A percentile compares a stretch with the other conserved stretches of the same genome.
These are phyloP conservation scores for Lactarius pseudohatsudake DNA, from an alignment of 768 basidiomycete genomes.

Conservation along the genomic window DNA sequence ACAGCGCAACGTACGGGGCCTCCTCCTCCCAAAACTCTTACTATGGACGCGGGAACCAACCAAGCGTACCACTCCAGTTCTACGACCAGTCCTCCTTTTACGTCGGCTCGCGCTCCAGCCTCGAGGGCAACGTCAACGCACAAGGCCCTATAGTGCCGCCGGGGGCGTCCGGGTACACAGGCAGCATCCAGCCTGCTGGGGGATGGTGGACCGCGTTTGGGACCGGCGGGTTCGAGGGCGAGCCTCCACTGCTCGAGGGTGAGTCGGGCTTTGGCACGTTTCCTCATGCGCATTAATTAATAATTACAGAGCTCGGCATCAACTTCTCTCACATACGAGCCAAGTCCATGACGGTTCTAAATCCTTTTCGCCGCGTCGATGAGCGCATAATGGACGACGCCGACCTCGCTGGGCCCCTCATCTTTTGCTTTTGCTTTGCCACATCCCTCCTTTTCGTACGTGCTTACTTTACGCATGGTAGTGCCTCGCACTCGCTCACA, in stretches of 20 bases:
- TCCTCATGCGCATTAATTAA: conserved; percentile 9
- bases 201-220: conserved; percentile 97
- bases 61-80: conserved; percentile 69
- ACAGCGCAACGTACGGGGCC: conserved; percentile 56
- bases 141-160: conserved; percentile 54
- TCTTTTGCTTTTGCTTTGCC: conserved; percentile 94
- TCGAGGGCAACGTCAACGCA: conserved; percentile 63
- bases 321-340: conserved; percentile 95
- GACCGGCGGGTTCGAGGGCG: conserved; percentile 92
- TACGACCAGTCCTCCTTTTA: conserved; percentile 68
- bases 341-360: conserved; percentile 94
- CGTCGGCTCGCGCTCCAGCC: conserved; percentile 68
- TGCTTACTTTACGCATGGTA: conserved; percentile 27
- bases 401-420: conserved; percentile 92
- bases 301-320: conserved; percentile 89
- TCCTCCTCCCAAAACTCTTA: conserved; percentile 61
- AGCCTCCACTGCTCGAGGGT: conserved; percentile 95
- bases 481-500: not conserved
- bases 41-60: conserved; percentile 47
- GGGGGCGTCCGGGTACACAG: conserved; percentile 55
- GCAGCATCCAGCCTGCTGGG: conserved; percentile 70
- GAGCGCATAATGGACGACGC: conserved; percentile 99
- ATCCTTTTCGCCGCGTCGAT: conserved; percentile 81
- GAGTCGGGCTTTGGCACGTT: conserved; percentile 29
- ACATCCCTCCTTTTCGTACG: conserved; percentile 88